Conservation (phyloP, 768 basidiomycete genomes). For the Lactarius akahatsu region DNA sequence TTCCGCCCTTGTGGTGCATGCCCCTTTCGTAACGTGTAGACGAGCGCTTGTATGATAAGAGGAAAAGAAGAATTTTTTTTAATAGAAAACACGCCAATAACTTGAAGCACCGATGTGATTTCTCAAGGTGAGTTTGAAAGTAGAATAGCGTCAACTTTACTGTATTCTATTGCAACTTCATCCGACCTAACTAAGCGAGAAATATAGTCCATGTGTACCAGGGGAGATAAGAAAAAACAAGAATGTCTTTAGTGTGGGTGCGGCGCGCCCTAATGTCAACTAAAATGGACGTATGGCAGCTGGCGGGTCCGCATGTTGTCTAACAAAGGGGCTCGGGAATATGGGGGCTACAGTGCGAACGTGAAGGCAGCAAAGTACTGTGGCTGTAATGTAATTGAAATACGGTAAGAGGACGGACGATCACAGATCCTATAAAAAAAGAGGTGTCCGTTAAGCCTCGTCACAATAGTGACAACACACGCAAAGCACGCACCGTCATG, state of each 20-base stretch:
- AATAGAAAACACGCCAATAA: neutral
- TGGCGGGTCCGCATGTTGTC: neutral
- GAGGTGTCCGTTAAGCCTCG: neutral
- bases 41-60: slow-evolving; percentile 5
- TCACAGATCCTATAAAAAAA: slow-evolving; percentile 18
- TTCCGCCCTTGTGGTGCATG: neutral
- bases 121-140: neutral
- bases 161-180: neutral
- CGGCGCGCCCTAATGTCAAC: neutral
- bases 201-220: neutral
- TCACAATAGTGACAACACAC: neutral
- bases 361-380: neutral
- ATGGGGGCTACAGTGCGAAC: neutral
- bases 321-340: neutral
- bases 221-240: neutral
- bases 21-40: slow-evolving; percentile 2
- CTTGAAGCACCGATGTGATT: neutral
- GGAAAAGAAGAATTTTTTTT: neutral
- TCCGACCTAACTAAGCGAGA: slow-evolving; percentile 3
- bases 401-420: neutral
- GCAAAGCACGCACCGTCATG: slow-evolving; percentile 54
- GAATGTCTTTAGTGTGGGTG: neutral
- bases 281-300: neutral
- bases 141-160: neutral
- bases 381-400: neutral